Conservation (phyloP, 2,329 filamentous ascomycete species). For the Juglanconis oblonga region DNA sequence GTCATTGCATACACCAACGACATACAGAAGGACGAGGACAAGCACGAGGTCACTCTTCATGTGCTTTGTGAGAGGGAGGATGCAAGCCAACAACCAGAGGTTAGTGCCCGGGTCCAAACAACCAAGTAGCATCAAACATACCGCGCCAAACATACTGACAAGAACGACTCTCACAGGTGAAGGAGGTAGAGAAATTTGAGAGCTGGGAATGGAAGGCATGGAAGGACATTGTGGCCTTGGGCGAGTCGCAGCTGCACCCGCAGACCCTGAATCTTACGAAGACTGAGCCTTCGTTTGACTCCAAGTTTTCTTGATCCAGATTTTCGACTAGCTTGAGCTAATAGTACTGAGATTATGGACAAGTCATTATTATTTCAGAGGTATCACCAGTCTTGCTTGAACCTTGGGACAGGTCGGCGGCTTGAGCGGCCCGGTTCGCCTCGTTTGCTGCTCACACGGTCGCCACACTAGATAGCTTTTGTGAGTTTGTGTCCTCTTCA, state of each 20-base stretch:
- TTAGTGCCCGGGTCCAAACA: constrained; percentile 36
- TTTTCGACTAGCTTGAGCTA: too few relatives aligned
- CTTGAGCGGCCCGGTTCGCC: too few relatives aligned
- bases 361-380: too few relatives aligned
- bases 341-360: too few relatives aligned
- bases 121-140: too few relatives aligned
- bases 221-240: constrained; percentile 39
- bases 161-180: constrained; percentile 26
- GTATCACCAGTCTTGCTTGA: too few relatives aligned
- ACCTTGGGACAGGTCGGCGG: too few relatives aligned
- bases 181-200: constrained; percentile 50
- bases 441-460: too few relatives aligned
- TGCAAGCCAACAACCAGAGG: constrained; percentile 49
- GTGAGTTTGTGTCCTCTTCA: too few relatives aligned
- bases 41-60: constrained; percentile 75
- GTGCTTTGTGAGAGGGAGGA: constrained; percentile 52
- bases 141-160: too few relatives aligned
- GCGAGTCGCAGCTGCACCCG: constrained; percentile 34
- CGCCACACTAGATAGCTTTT: too few relatives aligned
- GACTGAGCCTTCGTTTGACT: not conserved
- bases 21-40: constrained; percentile 53
- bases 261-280: constrained; percentile 36
- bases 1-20: constrained; percentile 66
- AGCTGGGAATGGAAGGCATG: constrained; percentile 48
- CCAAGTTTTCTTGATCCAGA: constrained; percentile 3